These are phyloP conservation scores for Mycosphaerella sp. DNA, from an alignment of 2,329 filamentous ascomycete genomes.

Conservation along the genomic window DNA sequence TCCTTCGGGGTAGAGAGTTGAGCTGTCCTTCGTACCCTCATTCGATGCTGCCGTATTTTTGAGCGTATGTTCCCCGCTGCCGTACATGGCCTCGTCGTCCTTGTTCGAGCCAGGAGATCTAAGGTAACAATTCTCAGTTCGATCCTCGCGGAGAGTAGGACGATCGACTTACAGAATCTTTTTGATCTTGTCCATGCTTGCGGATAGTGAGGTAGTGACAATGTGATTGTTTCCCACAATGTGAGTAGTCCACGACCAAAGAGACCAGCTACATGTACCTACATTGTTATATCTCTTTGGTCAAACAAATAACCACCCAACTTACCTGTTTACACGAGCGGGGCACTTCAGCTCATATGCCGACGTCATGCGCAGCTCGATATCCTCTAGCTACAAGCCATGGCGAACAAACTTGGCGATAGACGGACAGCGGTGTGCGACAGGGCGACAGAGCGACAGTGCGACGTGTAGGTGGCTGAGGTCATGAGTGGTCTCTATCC, in stretches of 20 bases:
- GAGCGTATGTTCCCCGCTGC: constrained; percentile 19
- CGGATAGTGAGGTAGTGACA: not conserved
- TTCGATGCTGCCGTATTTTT: constrained; percentile 6
- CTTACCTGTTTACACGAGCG: constrained; percentile 9
- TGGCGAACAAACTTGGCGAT: not conserved
- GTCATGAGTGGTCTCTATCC: constrained; percentile 8
- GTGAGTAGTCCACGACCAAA: not conserved
- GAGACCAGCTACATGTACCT: not conserved
- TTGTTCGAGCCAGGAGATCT: constrained; percentile 32
- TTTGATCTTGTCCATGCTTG: constrained; percentile 43
- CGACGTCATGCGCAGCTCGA: constrained; percentile 2
- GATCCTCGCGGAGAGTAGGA: not conserved
- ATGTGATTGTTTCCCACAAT: not conserved
- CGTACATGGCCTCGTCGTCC: constrained; percentile 35
- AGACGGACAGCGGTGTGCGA: constrained; percentile 4
- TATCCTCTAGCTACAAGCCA: not conserved
- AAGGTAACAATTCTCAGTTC: not conserved
- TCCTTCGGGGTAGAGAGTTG: constrained; percentile 11
- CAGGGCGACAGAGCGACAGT: too few species aligned
- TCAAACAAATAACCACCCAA: constrained; percentile 5
- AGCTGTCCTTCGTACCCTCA: constrained; percentile 7
- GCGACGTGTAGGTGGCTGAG: constrained; percentile 11
- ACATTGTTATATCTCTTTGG: not conserved
- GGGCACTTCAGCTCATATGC: constrained; percentile 7
- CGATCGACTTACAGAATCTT: constrained; percentile 36